Percentiles rank a stretch among this genome's conserved stretches.
Conservation (phyloP, 768 basidiomycete genomes). For the Coprinopsis marcescibilis region DNA sequence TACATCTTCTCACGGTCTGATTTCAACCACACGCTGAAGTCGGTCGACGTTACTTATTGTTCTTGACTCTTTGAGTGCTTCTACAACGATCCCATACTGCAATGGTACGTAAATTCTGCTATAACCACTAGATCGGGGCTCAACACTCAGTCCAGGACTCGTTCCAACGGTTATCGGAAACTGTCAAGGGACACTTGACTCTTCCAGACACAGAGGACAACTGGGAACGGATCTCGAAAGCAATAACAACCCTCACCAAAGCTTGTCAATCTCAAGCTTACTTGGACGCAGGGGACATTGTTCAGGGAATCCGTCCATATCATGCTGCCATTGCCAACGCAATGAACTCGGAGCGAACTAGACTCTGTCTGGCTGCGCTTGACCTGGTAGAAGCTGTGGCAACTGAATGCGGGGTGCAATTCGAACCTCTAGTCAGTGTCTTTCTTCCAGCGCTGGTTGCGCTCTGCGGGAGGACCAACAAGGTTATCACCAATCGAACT, state of each 20-base stretch:
- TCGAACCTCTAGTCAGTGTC: constrained; percentile 61
- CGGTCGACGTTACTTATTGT: too few species aligned
- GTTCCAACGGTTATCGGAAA: constrained; percentile 27
- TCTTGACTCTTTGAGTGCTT: too few species aligned
- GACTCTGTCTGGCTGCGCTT: constrained; percentile 60
- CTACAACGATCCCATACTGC: too few species aligned
- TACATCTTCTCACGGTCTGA: background rate
- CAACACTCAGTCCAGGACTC: constrained; percentile 3
- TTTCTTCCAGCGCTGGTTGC: constrained; percentile 64
- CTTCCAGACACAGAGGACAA: constrained; percentile 70
- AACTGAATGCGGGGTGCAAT: constrained; percentile 49
- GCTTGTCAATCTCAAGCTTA: constrained; percentile 49
- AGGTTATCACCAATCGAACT: constrained; percentile 67
- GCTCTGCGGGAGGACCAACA: constrained; percentile 71
- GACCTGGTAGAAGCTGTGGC: constrained; percentile 56
- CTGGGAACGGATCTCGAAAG: constrained; percentile 64
- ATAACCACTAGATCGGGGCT: too few species aligned
- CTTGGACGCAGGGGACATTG: constrained; percentile 44
- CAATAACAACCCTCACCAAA: constrained; percentile 38
- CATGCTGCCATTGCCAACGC: constrained; percentile 51
- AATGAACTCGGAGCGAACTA: constrained; percentile 68
- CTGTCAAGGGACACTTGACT: constrained; percentile 32
- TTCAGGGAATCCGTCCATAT: constrained; percentile 43
- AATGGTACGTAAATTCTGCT: too few species aligned
- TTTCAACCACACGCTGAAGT: too few species aligned